A percentile compares a stretch with the other conserved stretches of the same genome.
Conservation (phyloP, 2,329 filamentous ascomycete species). For the Daldinia sp. region DNA sequence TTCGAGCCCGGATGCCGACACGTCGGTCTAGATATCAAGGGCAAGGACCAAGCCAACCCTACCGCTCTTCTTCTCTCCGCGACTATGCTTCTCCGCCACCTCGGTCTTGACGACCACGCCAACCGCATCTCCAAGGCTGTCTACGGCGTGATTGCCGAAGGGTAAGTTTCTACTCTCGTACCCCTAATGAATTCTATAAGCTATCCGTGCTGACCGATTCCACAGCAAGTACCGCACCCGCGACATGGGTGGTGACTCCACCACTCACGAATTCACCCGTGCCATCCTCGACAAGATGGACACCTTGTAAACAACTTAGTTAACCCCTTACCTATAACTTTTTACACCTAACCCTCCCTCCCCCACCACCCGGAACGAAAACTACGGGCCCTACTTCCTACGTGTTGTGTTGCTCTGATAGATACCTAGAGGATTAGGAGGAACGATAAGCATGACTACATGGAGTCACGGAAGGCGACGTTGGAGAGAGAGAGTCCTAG, state of each 20-base stretch:
- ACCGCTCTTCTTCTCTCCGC: constrained; percentile 95
- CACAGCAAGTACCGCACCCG: constrained; percentile 85
- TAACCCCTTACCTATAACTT: not conserved
- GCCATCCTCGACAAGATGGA: constrained; percentile 98
- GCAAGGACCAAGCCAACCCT: constrained; percentile 99
- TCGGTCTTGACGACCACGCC: constrained; percentile 97
- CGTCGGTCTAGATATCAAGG: constrained; percentile 99
- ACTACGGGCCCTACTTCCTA: constrained; percentile 43
- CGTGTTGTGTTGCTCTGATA: constrained; percentile 45
- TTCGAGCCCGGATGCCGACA: constrained; percentile 99
- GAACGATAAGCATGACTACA: constrained; percentile 49
- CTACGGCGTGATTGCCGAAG: constrained; percentile 84
- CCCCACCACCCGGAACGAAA: constrained; percentile 33
- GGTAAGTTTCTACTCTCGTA: constrained; percentile 67
- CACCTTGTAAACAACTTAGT: constrained; percentile 64
- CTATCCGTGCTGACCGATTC: constrained; percentile 56
- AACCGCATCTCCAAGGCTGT: constrained; percentile 95
- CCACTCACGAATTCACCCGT: constrained; percentile 94
- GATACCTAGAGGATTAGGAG: constrained; percentile 45
- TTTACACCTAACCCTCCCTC: constrained; percentile 33
- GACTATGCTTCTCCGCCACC: constrained; percentile 96
- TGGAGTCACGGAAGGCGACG: constrained; percentile 50
- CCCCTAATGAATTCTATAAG: not conserved
- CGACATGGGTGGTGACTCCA: constrained; percentile 93
- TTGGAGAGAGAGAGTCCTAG: constrained; percentile 42